These are phyloP conservation scores for Hypoxylon intermedium DNA, from an alignment of 495 filamentous ascomycete genomes.

Conservation along the genomic window DNA sequence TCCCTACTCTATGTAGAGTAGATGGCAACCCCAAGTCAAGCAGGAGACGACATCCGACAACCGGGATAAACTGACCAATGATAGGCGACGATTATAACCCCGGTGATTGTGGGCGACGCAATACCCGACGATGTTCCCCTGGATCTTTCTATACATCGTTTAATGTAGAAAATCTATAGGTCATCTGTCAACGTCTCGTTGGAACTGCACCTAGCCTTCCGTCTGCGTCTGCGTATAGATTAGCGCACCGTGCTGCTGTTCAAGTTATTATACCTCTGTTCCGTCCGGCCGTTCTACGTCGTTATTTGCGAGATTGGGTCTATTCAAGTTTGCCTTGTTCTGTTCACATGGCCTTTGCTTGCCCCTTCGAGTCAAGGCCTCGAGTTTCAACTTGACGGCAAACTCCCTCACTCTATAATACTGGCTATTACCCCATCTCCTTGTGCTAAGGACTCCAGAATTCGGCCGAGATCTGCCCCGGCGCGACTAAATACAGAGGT, in stretches of 20 bases:
- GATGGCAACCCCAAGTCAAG: conserved; percentile 8
- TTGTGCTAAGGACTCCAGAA: conserved; percentile 25
- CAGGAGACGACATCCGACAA: conserved; percentile 29
- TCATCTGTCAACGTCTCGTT: conserved; percentile 7
- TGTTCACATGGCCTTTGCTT: conserved; percentile 26
- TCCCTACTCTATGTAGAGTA: no score
- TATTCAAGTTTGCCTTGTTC: conserved; percentile 26
- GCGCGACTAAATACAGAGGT: conserved; percentile 12
- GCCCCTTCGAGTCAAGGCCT: conserved; percentile 17
- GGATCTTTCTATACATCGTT: conserved; percentile 10
- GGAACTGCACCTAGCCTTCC: neutral
- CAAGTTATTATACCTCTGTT: conserved; percentile 11
- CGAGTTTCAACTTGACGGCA: conserved; percentile 26
- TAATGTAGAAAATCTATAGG: conserved; percentile 10
- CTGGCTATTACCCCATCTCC: no score
- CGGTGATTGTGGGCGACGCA: conserved; percentile 14
- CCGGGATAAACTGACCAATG: conserved; percentile 32
- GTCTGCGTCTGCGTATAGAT: conserved; percentile 2
- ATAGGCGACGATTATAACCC: conserved; percentile 15
- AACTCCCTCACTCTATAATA: conserved; percentile 29
- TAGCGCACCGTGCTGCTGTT: neutral
- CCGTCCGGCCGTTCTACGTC: neutral
- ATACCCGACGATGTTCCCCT: conserved; percentile 26
- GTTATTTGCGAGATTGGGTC: neutral
- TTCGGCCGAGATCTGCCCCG: conserved; percentile 35